A percentile compares a stretch with the other conserved stretches of the same genome.
Conservation (phyloP, 768 basidiomycete species). For the Psilocybe sp. region DNA sequence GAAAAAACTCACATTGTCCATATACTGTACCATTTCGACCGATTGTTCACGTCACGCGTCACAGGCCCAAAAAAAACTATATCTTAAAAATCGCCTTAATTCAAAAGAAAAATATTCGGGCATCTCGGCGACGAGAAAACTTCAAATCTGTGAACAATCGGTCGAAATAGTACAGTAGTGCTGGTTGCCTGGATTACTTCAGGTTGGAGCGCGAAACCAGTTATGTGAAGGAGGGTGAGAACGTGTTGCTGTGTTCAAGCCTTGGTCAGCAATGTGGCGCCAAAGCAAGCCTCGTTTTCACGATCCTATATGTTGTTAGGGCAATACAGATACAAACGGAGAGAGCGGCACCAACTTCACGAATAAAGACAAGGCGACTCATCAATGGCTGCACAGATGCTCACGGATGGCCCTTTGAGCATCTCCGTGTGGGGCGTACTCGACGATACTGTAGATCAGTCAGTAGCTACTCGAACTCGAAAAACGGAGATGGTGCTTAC, state of each 20-base stretch:
- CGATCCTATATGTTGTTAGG: conserved; percentile 68
- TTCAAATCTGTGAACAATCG: too few species aligned
- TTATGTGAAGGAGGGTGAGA: conserved; percentile 83
- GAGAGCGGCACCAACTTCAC: conserved; percentile 62
- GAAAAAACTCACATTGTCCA: conserved; percentile 75
- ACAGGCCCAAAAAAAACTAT: too few species aligned
- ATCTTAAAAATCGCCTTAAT: too few species aligned
- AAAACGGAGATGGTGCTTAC: conserved; percentile 51
- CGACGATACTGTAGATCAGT: conserved; percentile 72
- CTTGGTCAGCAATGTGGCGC: conserved; percentile 95
- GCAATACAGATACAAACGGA: neutral
- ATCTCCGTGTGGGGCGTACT: conserved; percentile 86
- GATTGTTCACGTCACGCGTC: too few species aligned
- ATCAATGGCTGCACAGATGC: conserved; percentile 84
- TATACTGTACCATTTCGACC: too few species aligned
- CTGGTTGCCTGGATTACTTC: conserved; percentile 86
- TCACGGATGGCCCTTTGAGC: conserved; percentile 87
- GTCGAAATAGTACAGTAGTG: too few species aligned
- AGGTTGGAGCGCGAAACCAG: conserved; percentile 53
- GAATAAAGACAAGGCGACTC: conserved; percentile 93
- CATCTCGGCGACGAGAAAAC: too few species aligned
- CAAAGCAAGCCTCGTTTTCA: conserved; percentile 93
- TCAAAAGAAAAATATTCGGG: too few species aligned
- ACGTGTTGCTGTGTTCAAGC: conserved; percentile 73
- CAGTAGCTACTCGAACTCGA: conserved; percentile 10